Evolutionary conservation across 257 asterid species (phyloP).

Genomic region (Anisodus tanguticus): DNA sequence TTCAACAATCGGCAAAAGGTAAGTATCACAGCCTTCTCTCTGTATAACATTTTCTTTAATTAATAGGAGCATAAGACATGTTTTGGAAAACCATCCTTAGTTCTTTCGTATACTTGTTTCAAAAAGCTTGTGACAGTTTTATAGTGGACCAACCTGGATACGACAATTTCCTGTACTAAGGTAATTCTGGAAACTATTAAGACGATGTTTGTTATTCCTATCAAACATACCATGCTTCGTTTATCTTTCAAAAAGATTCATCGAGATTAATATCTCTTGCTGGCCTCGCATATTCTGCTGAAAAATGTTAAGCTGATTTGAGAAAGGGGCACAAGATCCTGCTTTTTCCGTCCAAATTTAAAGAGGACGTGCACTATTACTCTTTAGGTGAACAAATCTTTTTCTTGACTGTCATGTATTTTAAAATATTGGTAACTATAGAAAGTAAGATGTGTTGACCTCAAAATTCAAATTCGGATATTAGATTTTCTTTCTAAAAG

Average conservation of each 20-base stretch:
- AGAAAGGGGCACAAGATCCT: neutral
- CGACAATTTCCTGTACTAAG: neutral
- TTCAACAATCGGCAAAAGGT: slow-evolving; percentile 44
- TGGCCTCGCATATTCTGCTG: neutral
- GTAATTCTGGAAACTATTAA: neutral
- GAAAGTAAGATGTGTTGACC: neutral
- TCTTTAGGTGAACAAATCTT: neutral
- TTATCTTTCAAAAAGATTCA: neutral
- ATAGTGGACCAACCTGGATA: neutral
- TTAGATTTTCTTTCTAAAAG: neutral
- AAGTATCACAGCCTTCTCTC: neutral
- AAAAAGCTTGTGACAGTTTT: neutral
- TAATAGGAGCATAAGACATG: neutral
- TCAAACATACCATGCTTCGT: neutral
- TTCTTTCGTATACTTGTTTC: neutral
- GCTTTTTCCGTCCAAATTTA: neutral
- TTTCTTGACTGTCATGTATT: neutral
- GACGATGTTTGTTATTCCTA: neutral
- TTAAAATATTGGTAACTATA: neutral
- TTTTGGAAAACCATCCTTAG: neutral
- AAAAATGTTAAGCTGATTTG: neutral
- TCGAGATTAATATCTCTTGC: neutral
- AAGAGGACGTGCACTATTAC: neutral
- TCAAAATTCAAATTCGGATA: neutral
- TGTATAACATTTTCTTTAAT: neutral